phyloP scores from a whole-genome alignment of 78 protist species.

The Thecamonas trahens region DNA sequence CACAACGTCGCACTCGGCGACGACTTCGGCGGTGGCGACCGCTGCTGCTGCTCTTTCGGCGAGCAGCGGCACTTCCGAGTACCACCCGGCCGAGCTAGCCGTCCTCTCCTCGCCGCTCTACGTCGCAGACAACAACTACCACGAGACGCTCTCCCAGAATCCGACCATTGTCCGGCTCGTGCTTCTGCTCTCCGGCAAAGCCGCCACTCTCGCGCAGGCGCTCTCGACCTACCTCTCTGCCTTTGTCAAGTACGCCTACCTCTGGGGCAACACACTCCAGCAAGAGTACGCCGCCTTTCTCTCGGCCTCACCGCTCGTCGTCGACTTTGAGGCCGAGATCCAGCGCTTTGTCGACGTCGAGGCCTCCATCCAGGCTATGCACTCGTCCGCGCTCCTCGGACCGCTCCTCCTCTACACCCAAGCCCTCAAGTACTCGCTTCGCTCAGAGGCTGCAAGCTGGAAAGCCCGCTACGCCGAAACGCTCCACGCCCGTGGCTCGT shows the following conservation, averaged over 20 bases:
- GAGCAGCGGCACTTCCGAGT: no score
- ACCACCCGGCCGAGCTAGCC: no score
- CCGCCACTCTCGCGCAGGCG: background rate
- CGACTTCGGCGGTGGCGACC: no score
- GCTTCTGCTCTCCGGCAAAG: constrained; percentile 7
- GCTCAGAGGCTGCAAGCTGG: constrained; percentile 44
- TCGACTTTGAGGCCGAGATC: constrained; percentile 44
- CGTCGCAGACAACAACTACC: constrained; percentile 11
- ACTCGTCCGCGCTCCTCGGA: constrained; percentile 25
- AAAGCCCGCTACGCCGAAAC: constrained; percentile 47
- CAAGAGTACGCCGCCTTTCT: constrained; percentile 30
- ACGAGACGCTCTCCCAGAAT: constrained; percentile 28
- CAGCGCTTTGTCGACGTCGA: constrained; percentile 31
- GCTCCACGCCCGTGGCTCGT: constrained; percentile 36
- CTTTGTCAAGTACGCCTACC: background rate
- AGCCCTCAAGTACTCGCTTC: constrained; percentile 41
- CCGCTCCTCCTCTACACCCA: constrained; percentile 39
- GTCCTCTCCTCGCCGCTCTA: no score
- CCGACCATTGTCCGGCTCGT: constrained; percentile 45
- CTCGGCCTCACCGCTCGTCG: constrained; percentile 39
- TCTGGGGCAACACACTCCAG: constrained; percentile 22
- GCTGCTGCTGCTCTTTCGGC: no score
- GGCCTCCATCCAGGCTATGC: constrained; percentile 8
- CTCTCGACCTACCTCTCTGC: constrained; percentile 1
- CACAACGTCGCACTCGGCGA: no score